A percentile compares a stretch with the other conserved stretches of the same genome.
Evolutionary conservation across 768 basidiomycete genomes (phyloP).

Genomic region (Tricholoma terreum): DNA sequence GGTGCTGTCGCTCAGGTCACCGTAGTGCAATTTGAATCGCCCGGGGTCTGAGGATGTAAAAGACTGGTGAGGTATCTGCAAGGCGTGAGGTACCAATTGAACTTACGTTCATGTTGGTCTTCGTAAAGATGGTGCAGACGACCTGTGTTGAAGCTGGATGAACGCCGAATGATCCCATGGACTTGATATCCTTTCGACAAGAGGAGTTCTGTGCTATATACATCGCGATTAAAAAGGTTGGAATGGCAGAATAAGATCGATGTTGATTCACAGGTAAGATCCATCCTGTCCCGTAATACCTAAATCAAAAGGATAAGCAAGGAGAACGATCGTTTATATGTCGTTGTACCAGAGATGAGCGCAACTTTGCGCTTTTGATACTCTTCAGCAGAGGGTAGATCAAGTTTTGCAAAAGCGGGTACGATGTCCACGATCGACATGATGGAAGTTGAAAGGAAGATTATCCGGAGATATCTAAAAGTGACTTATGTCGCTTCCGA

Average conservation of each 20-base stretch:
- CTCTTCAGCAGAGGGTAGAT: constrained; percentile 72
- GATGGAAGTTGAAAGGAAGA: constrained; percentile 16
- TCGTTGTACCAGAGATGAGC: constrained; percentile 75
- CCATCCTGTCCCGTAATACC: constrained; percentile 97
- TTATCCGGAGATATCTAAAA: too few species aligned
- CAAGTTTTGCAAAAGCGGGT: constrained; percentile 47
- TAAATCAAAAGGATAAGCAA: constrained; percentile 26
- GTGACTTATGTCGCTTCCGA: too few species aligned
- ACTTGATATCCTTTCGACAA: constrained; percentile 88
- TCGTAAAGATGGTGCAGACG: constrained; percentile 91
- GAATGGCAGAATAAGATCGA: constrained; percentile 1
- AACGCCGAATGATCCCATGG: constrained; percentile 94
- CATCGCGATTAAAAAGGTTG: constrained; percentile 5
- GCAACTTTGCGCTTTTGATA: constrained; percentile 92
- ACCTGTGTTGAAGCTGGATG: constrained; percentile 97
- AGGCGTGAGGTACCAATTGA: background rate
- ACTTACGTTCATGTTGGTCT: constrained; percentile 88
- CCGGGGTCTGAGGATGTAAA: constrained; percentile 47
- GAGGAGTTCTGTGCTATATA: constrained; percentile 72
- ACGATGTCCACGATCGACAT: constrained; percentile 43
- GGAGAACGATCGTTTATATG: constrained; percentile 16
- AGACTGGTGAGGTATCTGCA: background rate
- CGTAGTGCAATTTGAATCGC: constrained; percentile 85
- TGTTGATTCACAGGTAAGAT: constrained; percentile 74
- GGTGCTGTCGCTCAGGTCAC: constrained; percentile 93